phyloP scores from a whole-genome alignment of 495 filamentous ascomycete genomes.

The Annulohypoxylon stygium region DNA sequence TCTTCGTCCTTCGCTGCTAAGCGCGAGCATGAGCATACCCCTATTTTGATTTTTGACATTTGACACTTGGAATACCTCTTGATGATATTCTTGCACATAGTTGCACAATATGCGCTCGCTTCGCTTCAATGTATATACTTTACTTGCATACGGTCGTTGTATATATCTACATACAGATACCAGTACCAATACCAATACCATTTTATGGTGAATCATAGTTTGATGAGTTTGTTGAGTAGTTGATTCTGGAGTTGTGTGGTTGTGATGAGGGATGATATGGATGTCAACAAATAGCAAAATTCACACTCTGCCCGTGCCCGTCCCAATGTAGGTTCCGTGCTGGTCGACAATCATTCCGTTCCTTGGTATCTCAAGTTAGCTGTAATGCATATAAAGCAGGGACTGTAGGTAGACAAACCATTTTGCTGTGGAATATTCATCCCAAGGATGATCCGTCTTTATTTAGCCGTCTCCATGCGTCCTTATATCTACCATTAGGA shows the following conservation, averaged over 20 bases:
- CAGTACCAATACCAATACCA: background rate
- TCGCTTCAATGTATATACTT: slow-evolving; percentile 13
- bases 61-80: background rate
- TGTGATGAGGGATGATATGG: background rate
- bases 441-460: too few species aligned
- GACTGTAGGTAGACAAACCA: too few species aligned
- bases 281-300: too few species aligned
- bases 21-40: slow-evolving; percentile 17
- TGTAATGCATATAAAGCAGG: too few species aligned
- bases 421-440: too few species aligned
- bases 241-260: too few species aligned
- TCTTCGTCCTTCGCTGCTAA: slow-evolving; percentile 44
- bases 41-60: slow-evolving; percentile 10
- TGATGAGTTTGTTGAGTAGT: background rate
- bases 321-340: too few species aligned
- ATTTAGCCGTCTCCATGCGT: too few species aligned
- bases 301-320: too few species aligned
- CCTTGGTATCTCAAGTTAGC: too few species aligned
- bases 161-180: slow-evolving; percentile 12
- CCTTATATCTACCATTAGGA: too few species aligned
- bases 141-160: background rate
- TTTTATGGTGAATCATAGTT: background rate
- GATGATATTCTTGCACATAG: slow-evolving; percentile 48
- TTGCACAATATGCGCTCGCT: slow-evolving; percentile 27
- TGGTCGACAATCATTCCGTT: too few species aligned